Base-by-base conservation (phyloP, 2,329 filamentous ascomycete species). In the Rhytidhysteron rufulum region DNA sequence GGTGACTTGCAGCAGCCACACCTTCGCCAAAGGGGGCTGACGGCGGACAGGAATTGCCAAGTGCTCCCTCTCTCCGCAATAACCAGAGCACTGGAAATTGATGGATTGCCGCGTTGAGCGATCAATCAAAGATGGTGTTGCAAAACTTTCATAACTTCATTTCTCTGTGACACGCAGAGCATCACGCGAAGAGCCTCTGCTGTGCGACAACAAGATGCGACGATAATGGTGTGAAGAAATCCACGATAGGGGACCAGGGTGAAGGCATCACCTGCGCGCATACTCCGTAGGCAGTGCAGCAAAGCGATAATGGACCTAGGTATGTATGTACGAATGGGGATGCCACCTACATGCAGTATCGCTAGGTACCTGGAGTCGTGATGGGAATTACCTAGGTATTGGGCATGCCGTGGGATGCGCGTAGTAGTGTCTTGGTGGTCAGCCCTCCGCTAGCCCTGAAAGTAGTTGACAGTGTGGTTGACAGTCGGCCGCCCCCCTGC, bases 41-140 rank as follows among this genome's bases (percentile, higher is more conserved):
- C 20, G 13, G 22, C 17, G 17, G 27, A 38, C 39, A 49, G 36
- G 31, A 36, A 36, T 36, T 39, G 37, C 44, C 48, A 50, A 43
- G 45, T 44, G 29, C 48, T 41, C 32, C 51, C 45, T 34, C 48
- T 55, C 57, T 61, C 57, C 53, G 45, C 58, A 50, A 42, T 45
- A 42, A 54, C 58, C 56, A 51, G 31, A 43, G 42, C 41, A 41
- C 45, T 49, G 57, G 58, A 51, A 58, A 33, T 22, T 24, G 33
- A 20, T 31, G 24, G 15, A 37, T 32, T 3, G n/a, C 18, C 17
- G 7, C 7, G 20, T 18, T 37, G 29, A 35, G 33, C 8, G 15
- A 19, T 37, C 35, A 27, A 8, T 8, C 35, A 37, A 25, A 18
- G 33, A 35, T 18, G 33, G 31, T 38, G 37, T 43, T 7, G 38